phyloP scores from a whole-genome alignment of 2,329 filamentous ascomycete genomes.

The Clonostachys rhizophaga region DNA sequence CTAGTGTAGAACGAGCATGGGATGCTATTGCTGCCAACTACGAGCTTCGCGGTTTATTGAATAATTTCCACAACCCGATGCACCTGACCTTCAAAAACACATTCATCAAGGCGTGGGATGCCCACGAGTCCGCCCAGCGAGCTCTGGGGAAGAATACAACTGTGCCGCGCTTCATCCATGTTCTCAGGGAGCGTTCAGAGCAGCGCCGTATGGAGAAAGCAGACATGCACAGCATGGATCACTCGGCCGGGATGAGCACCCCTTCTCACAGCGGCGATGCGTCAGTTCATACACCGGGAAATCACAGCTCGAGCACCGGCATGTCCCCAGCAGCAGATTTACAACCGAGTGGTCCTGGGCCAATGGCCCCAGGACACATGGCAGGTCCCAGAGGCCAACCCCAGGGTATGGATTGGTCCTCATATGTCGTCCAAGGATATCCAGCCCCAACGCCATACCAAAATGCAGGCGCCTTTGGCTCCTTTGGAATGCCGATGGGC shows the following conservation, averaged over 20 bases:
- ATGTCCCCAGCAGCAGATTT: too few relatives aligned
- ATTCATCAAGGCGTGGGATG: slow-evolving; percentile 60
- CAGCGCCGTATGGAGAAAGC: slow-evolving; percentile 20
- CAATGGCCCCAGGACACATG: too few relatives aligned
- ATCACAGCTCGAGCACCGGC: too few relatives aligned
- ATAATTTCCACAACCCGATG: slow-evolving; percentile 48
- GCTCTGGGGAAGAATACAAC: slow-evolving; percentile 34
- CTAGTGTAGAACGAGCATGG: slow-evolving; percentile 55
- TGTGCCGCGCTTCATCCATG: slow-evolving; percentile 40
- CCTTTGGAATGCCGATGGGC: slow-evolving; percentile 8
- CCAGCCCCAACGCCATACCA: slow-evolving; percentile 15
- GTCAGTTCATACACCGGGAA: too few relatives aligned
- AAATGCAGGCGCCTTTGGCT: slow-evolving; percentile 18
- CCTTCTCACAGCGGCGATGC: too few relatives aligned
- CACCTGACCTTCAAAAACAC: slow-evolving; percentile 52
- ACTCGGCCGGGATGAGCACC: background rate
- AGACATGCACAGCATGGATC: slow-evolving; percentile 13
- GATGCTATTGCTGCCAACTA: slow-evolving; percentile 50
- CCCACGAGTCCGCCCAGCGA: slow-evolving; percentile 41
- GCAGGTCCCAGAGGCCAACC: background rate
- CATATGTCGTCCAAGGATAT: slow-evolving; percentile 36
- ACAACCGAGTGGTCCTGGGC: too few relatives aligned
- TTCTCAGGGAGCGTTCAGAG: slow-evolving; percentile 39
- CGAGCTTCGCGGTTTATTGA: slow-evolving; percentile 42
- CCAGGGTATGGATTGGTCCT: slow-evolving; percentile 40